These are phyloP conservation scores for Globisporangium nagaii DNA, from an alignment of 352 stramenopile species.

Conservation along the genomic window DNA sequence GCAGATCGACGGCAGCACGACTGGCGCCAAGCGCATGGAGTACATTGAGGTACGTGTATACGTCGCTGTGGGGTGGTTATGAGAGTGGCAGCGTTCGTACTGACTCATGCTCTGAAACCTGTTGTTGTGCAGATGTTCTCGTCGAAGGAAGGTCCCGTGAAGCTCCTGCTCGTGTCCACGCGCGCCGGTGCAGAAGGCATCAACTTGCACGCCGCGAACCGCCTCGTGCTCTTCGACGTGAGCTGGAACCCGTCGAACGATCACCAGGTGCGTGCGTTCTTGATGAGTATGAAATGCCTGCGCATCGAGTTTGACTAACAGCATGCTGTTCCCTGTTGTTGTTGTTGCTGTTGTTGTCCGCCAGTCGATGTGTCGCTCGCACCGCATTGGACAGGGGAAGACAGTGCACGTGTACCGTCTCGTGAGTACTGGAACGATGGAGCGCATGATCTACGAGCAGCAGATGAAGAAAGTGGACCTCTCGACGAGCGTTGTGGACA, in stretches of 20 bases:
- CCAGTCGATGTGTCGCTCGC: slow-evolving; percentile 90
- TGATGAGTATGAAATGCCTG: no score
- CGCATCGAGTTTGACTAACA: no score
- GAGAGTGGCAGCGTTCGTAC: neutral
- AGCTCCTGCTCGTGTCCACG: slow-evolving; percentile 76
- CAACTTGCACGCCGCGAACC: slow-evolving; percentile 87
- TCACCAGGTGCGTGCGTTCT: slow-evolving; percentile 50
- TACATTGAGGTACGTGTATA: slow-evolving; percentile 60
- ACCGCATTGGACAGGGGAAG: slow-evolving; percentile 88
- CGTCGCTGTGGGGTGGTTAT: neutral
- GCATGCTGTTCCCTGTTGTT: slow-evolving; percentile 4
- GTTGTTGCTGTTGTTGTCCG: neutral
- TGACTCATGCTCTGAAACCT: neutral
- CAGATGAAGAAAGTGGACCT: slow-evolving; percentile 86
- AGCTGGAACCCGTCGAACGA: slow-evolving; percentile 91
- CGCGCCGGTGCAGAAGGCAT: slow-evolving; percentile 83
- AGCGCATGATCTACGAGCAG: slow-evolving; percentile 90
- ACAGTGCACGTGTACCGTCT: slow-evolving; percentile 91
- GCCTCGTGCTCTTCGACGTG: slow-evolving; percentile 88
- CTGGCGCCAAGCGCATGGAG: slow-evolving; percentile 75
- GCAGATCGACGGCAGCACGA: slow-evolving; percentile 76
- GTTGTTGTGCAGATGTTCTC: slow-evolving; percentile 46
- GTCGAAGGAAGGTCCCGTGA: slow-evolving; percentile 40
- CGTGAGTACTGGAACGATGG: slow-evolving; percentile 89
- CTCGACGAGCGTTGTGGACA: slow-evolving; percentile 72